These are phyloP conservation scores for Plasmodium fragile DNA, from an alignment of 169 alveolate species.

Conservation along the genomic window DNA sequence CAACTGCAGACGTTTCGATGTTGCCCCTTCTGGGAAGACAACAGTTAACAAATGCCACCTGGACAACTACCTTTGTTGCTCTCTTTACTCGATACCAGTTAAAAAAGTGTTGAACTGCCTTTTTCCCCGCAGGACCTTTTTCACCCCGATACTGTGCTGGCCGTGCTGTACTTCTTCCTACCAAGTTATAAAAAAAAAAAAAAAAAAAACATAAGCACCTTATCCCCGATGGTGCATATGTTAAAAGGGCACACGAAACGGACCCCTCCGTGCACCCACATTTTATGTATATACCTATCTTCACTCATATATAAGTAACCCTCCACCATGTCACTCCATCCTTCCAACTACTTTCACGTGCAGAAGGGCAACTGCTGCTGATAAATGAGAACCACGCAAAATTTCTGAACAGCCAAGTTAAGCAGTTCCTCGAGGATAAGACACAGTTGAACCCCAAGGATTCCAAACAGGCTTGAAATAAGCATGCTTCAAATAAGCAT, in stretches of 20 bases:
- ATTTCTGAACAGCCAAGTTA: slow-evolving; percentile 1
- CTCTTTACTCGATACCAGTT: neutral
- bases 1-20: neutral
- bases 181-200: slow-evolving; percentile 34
- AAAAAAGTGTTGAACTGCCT: neutral
- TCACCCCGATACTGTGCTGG: slow-evolving; percentile 41
- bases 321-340: neutral
- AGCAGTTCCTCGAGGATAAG: slow-evolving; percentile 32
- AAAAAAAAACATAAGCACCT: neutral
- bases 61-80: neutral
- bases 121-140: slow-evolving; percentile 11
- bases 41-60: neutral
- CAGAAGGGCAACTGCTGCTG: slow-evolving; percentile 45
- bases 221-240: neutral
- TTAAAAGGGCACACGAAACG: neutral
- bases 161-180: slow-evolving; percentile 44
- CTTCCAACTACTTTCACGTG: neutral
- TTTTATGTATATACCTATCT: neutral
- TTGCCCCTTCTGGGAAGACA: neutral
- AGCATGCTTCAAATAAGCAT: neutral
- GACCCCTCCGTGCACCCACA: neutral
- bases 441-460: neutral
- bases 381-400: slow-evolving; percentile 8
- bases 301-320: neutral
- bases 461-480: neutral